phyloP scores from a whole-genome alignment of 2,329 filamentous ascomycete species.

The Aspergillus intermedius region DNA sequence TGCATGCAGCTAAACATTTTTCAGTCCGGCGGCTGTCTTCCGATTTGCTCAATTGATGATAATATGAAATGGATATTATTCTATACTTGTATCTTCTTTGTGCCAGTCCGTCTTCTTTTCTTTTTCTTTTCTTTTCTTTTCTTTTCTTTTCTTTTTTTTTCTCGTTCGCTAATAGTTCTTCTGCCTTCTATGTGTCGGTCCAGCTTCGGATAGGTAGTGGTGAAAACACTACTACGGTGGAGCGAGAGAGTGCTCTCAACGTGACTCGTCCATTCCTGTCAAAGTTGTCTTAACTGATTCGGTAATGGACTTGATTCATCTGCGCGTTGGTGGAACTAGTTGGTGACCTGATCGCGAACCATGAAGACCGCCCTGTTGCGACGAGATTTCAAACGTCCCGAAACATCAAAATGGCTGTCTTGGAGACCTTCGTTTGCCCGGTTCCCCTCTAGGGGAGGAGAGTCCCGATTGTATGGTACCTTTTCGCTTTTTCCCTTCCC shows the following conservation, averaged over 20 bases:
- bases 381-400: conserved; percentile 6
- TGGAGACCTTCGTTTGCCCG: conserved; percentile 12
- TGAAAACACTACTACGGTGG: not conserved
- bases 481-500: not conserved
- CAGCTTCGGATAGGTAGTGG: not conserved
- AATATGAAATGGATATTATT: not conserved
- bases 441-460: not conserved
- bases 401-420: conserved; percentile 13
- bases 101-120: not conserved
- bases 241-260: not conserved
- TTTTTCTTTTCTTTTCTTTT: not conserved
- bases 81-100: conserved; percentile 1
- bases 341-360: conserved; percentile 7
- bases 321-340: not conserved
- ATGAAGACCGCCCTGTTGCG: conserved; percentile 1
- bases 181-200: not conserved
- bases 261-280: not conserved
- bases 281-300: not conserved
- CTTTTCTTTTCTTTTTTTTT: not conserved
- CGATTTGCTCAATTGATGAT: conserved; percentile 5
- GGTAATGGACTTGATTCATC: not conserved
- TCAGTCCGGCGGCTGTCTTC: conserved; percentile 8
- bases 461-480: not conserved
- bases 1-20: conserved; percentile 12
- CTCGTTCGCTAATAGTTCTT: not conserved